phyloP scores from a whole-genome alignment of 805 yeast genomes.

The Scheffersomyces lignosus region DNA sequence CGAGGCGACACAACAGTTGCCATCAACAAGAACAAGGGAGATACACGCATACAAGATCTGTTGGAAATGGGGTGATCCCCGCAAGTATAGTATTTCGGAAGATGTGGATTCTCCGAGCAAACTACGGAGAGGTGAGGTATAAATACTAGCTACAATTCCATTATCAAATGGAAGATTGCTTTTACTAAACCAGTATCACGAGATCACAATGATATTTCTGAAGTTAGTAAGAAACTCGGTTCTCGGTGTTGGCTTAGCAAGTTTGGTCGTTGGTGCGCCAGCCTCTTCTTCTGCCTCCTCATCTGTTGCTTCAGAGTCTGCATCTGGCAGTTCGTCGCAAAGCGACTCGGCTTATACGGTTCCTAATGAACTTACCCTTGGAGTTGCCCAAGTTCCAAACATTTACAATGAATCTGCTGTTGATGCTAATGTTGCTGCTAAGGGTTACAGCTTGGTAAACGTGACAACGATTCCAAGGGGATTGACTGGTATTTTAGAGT shows the following conservation, averaged over 20 bases:
- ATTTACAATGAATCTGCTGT: conserved; percentile 17
- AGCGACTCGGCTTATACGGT: not conserved
- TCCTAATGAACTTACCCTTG: conserved; percentile 7
- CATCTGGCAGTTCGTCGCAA: not conserved
- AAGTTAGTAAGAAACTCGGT: not conserved
- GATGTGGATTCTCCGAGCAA: too few relatives aligned
- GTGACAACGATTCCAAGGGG: conserved; percentile 1
- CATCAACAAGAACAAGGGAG: too few relatives aligned
- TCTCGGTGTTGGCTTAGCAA: not conserved
- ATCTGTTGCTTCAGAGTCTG: conserved; percentile 6
- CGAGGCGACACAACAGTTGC: too few relatives aligned
- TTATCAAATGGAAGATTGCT: too few relatives aligned
- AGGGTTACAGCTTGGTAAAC: conserved; percentile 17
- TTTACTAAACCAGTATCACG: too few relatives aligned
- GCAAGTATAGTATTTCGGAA: too few relatives aligned
- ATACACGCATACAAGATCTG: too few relatives aligned
- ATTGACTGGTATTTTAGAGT: conserved; percentile 1
- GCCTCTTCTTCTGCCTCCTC: conserved; percentile 14
- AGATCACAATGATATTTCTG: not conserved
- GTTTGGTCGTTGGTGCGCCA: conserved; percentile 19
- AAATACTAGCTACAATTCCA: too few relatives aligned
- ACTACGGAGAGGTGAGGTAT: too few relatives aligned
- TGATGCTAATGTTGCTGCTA: conserved; percentile 20
- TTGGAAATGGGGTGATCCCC: too few relatives aligned
- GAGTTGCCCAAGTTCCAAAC: conserved; percentile 18